A percentile compares a stretch with the other conserved stretches of the same genome.
phyloP scores from a whole-genome alignment of 1,139 yeast genomes.

The Saccharomyces pastorianus region DNA sequence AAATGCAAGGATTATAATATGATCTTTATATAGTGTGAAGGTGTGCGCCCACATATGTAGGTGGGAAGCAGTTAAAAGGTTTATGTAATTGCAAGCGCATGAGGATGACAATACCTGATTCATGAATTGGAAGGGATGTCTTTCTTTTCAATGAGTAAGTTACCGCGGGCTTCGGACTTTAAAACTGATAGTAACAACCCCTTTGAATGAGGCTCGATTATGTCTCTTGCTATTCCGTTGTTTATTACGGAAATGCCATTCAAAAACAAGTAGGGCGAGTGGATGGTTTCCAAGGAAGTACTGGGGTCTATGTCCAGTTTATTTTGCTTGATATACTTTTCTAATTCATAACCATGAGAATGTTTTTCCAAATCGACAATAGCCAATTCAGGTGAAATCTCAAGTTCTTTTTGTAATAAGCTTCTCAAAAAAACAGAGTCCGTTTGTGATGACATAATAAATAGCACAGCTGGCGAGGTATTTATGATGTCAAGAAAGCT shows the following conservation, averaged over 20 bases:
- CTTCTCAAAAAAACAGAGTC: constrained; percentile 54
- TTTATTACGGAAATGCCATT: constrained; percentile 23
- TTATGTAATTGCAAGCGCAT: neutral
- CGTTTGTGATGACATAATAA: constrained; percentile 11
- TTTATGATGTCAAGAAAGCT: constrained; percentile 14
- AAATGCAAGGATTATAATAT: neutral
- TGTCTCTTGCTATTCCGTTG: constrained; percentile 12
- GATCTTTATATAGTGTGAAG: neutral
- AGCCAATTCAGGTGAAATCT: constrained; percentile 55
- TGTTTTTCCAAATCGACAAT: constrained; percentile 71
- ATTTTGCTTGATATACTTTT: constrained; percentile 35
- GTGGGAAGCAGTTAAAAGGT: neutral
- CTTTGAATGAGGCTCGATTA: constrained; percentile 11
- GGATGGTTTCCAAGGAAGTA: neutral
- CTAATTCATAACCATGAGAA: constrained; percentile 46
- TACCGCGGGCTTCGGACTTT: constrained; percentile 13
- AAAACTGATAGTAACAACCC: constrained; percentile 13
- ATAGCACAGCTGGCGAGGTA: constrained; percentile 20
- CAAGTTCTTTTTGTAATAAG: constrained; percentile 49
- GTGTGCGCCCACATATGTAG: too few species aligned
- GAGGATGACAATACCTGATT: neutral
- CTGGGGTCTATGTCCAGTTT: constrained; percentile 5
- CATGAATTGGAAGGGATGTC: constrained; percentile 23
- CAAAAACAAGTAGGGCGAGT: constrained; percentile 21
- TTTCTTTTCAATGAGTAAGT: constrained; percentile 14